These are phyloP conservation scores for Paulinella micropora DNA, from an alignment of 78 protist species.

Conservation along the genomic window DNA sequence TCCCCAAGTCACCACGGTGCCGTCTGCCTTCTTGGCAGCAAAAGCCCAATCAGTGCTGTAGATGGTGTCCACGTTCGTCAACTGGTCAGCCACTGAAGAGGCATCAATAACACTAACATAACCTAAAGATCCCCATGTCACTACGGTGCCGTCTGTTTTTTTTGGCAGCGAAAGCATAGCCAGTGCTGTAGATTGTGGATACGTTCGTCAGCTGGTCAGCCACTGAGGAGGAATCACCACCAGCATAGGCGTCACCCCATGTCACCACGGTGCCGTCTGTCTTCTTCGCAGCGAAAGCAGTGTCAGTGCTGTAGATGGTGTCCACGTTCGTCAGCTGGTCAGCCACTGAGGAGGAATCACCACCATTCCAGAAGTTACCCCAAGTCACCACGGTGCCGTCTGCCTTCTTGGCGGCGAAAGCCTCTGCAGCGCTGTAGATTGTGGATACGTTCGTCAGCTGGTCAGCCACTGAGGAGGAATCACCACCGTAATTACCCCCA, in stretches of 20 bases:
- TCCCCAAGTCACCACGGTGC: neutral
- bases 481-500: no score
- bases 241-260: no score
- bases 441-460: neutral
- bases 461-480: no score
- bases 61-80: neutral
- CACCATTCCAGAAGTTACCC: neutral
- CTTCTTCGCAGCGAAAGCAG: neutral
- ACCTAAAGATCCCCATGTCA: neutral
- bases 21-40: neutral
- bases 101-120: neutral
- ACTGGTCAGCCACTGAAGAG: neutral
- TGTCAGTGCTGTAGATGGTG: neutral
- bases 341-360: neutral
- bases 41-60: neutral
- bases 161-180: neutral
- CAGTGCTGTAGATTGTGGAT: no score
- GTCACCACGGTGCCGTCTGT: neutral
- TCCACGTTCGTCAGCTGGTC: neutral
- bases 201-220: no score
- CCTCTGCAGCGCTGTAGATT: neutral
- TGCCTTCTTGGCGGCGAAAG: neutral
- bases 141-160: neutral
- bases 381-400: neutral
- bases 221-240: no score